phyloP scores from a whole-genome alignment of 352 stramenopile species.

The Phytophthora tubulina region DNA sequence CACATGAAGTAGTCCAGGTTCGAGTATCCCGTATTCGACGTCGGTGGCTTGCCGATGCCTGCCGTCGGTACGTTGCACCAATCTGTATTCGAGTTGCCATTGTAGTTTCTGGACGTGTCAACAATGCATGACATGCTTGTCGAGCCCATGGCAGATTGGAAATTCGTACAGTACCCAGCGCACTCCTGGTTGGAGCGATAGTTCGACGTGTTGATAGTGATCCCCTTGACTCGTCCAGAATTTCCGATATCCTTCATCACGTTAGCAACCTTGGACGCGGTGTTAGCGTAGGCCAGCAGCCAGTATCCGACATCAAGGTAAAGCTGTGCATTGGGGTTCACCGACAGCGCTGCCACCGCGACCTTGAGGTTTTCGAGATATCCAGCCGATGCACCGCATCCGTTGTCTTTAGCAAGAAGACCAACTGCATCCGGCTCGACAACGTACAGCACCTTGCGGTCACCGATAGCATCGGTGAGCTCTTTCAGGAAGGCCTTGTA shows the following conservation, averaged over 20 bases:
- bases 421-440: constrained; percentile 74
- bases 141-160: constrained; percentile 57
- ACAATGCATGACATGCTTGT: constrained; percentile 58
- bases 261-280: constrained; percentile 34
- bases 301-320: constrained; percentile 80
- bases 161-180: constrained; percentile 57
- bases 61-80: constrained; percentile 78
- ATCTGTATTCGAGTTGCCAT: constrained; percentile 46
- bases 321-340: constrained; percentile 72
- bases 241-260: constrained; percentile 50
- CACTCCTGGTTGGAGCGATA: constrained; percentile 68
- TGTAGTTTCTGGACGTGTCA: constrained; percentile 78
- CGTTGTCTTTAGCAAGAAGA: constrained; percentile 45
- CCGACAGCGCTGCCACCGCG: constrained; percentile 53
- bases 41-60: constrained; percentile 64
- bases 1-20: constrained; percentile 80
- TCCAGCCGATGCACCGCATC: constrained; percentile 49
- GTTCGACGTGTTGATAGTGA: constrained; percentile 85
- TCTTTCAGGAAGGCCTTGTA: constrained; percentile 60
- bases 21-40: constrained; percentile 51
- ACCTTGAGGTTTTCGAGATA: constrained; percentile 66
- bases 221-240: constrained; percentile 59
- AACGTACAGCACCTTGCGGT: constrained; percentile 71
- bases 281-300: constrained; percentile 46
- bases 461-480: constrained; percentile 51